Evolutionary conservation across 192 early-diverging fungal species (phyloP).

Genomic region (Gonapodya sp.): DNA sequence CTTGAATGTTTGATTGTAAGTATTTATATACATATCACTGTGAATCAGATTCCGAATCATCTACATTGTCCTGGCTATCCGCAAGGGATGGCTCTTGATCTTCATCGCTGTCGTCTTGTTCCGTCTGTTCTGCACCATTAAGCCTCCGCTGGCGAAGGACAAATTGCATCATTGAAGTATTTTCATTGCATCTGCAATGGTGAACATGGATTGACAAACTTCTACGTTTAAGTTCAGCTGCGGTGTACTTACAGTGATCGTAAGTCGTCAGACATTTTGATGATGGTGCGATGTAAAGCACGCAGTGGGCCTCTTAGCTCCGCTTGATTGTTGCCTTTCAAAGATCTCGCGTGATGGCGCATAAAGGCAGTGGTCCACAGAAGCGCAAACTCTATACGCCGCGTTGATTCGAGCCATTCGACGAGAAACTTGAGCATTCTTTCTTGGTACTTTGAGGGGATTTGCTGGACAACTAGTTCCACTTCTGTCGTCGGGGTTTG

Average conservation of each 20-base stretch:
- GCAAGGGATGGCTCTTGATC: too few relatives aligned
- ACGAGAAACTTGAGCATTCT: constrained; percentile 76
- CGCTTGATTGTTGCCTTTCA: constrained; percentile 27
- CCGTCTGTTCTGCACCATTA: neutral
- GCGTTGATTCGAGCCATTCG: constrained; percentile 64
- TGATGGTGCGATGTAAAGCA: constrained; percentile 59
- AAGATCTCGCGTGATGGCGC: constrained; percentile 53
- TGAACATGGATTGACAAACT: constrained; percentile 13
- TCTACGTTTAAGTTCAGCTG: constrained; percentile 20
- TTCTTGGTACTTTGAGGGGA: constrained; percentile 82
- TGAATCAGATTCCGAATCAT: too few relatives aligned
- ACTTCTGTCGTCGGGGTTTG: constrained; percentile 68
- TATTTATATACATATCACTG: too few relatives aligned
- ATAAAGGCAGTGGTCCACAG: constrained; percentile 71
- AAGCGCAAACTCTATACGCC: constrained; percentile 79
- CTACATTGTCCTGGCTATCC: too few relatives aligned
- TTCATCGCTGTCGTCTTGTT: too few relatives aligned
- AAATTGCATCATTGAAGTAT: constrained; percentile 64
- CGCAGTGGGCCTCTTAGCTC: constrained; percentile 47
- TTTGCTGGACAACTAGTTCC: constrained; percentile 59
- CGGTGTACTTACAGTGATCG: constrained; percentile 36
- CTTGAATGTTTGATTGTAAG: too few relatives aligned
- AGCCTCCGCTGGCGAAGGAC: constrained; percentile 20
- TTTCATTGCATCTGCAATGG: constrained; percentile 60
- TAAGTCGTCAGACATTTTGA: constrained; percentile 33